Evolutionary conservation across 2,329 filamentous ascomycete species (phyloP).

Genomic region (Pseudogymnoascus sp.): DNA sequence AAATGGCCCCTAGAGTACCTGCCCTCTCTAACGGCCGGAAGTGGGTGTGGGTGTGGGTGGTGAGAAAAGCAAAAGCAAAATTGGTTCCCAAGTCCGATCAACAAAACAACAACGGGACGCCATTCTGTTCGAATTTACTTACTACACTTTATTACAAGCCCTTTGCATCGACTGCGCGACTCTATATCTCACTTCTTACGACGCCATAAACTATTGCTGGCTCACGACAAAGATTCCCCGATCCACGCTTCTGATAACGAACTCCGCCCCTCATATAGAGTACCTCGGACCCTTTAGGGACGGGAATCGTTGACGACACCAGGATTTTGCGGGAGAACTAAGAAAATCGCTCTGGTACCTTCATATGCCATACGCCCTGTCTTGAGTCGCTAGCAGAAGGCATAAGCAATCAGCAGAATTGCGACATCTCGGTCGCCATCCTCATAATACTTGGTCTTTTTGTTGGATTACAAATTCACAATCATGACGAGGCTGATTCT

Average conservation of each 20-base stretch:
- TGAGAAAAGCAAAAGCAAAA: slow-evolving; percentile 9
- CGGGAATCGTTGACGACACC: slow-evolving; percentile 8
- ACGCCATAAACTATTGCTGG: not conserved
- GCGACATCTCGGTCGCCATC: slow-evolving; percentile 3
- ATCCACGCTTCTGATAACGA: slow-evolving; percentile 4
- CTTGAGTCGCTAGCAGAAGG: slow-evolving; percentile 4
- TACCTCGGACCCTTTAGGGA: slow-evolving; percentile 6
- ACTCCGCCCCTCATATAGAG: slow-evolving; percentile 3
- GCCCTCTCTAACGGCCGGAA: not conserved
- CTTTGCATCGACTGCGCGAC: not conserved
- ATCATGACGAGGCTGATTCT: slow-evolving; percentile 71
- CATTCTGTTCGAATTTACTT: not conserved
- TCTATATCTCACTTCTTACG: not conserved
- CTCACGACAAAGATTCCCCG: not conserved
- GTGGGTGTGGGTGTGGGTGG: not conserved
- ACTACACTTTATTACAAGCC: not conserved
- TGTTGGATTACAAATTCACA: slow-evolving; percentile 12
- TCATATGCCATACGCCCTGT: not conserved
- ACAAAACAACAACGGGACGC: not conserved
- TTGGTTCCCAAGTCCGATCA: not conserved
- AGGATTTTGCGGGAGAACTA: not conserved
- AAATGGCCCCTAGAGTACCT: not conserved
- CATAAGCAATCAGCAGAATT: slow-evolving; percentile 7
- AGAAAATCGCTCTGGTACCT: slow-evolving; percentile 8
- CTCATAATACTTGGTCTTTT: slow-evolving; percentile 6